Conservation (phyloP, 1,139 yeast species). For the Yamadazyma triangularis region DNA sequence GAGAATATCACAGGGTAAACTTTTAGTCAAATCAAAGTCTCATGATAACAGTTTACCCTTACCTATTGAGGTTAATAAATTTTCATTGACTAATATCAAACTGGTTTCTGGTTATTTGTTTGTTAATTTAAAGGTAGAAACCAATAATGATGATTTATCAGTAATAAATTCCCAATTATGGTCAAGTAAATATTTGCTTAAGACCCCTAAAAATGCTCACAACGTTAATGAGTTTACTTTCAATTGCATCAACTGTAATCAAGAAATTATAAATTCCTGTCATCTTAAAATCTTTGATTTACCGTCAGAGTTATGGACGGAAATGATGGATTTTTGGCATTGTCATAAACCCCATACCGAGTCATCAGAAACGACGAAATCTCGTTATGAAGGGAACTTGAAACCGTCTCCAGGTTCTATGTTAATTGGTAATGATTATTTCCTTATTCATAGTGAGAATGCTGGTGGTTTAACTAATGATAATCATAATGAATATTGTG, state of each 20-base stretch:
- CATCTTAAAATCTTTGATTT: conserved; percentile 48
- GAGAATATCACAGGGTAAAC: neutral
- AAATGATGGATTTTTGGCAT: conserved; percentile 97
- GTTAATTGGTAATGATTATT: conserved; percentile 56
- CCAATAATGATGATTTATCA: conserved; percentile 1
- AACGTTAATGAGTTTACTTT: conserved; percentile 28
- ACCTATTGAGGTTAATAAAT: neutral
- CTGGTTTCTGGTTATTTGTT: conserved; percentile 5
- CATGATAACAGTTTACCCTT: neutral
- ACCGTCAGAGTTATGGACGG: conserved; percentile 95
- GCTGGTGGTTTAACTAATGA: conserved; percentile 11
- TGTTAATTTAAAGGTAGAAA: conserved; percentile 5
- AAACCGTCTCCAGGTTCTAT: conserved; percentile 42
- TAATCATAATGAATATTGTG: conserved; percentile 13
- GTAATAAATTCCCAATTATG: conserved; percentile 22
- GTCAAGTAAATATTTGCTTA: conserved; percentile 36
- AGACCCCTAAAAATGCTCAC: conserved; percentile 21
- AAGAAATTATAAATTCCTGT: conserved; percentile 22
- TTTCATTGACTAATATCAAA: conserved; percentile 6
- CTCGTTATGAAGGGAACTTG: conserved; percentile 31
- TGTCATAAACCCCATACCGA: conserved; percentile 76
- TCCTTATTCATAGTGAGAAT: conserved; percentile 30
- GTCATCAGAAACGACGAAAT: conserved; percentile 10
- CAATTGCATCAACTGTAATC: conserved; percentile 29
- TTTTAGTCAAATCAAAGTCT: neutral